These are phyloP conservation scores for Salix suchowensis DNA, from an alignment of 345 rosid species.

Conservation along the genomic window DNA sequence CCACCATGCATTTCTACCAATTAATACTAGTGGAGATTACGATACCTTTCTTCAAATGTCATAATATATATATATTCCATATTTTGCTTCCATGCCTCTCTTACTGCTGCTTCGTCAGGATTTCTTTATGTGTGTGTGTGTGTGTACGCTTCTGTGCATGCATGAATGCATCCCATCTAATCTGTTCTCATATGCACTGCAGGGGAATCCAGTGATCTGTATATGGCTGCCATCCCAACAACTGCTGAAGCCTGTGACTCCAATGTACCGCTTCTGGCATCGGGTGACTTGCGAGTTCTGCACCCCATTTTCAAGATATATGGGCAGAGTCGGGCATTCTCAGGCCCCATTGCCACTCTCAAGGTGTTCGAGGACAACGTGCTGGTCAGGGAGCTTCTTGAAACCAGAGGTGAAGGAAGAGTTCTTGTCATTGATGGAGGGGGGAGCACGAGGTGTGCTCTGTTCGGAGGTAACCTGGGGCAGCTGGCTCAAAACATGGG, in stretches of 20 bases:
- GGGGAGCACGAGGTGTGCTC: slow-evolving; percentile 80
- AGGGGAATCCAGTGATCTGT: not conserved
- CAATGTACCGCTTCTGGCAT: slow-evolving; percentile 48
- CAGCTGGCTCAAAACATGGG: slow-evolving; percentile 74
- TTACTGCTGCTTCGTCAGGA: too few species aligned
- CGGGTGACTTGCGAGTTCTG: slow-evolving; percentile 63
- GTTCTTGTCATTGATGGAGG: slow-evolving; percentile 86
- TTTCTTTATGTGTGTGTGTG: too few species aligned
- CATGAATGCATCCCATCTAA: too few species aligned
- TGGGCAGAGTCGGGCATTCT: slow-evolving; percentile 61
- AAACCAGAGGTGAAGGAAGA: slow-evolving; percentile 70
- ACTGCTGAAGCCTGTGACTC: slow-evolving; percentile 88
- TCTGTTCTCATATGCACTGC: too few species aligned
- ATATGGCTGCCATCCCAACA: slow-evolving; percentile 49
- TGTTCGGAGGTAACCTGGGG: slow-evolving; percentile 74
- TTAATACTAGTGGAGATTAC: too few species aligned
- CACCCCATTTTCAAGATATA: slow-evolving; percentile 68
- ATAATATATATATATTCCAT: too few species aligned
- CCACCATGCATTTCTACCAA: too few species aligned
- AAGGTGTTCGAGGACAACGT: slow-evolving; percentile 90
- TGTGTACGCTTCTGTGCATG: too few species aligned
- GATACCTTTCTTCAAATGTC: too few species aligned
- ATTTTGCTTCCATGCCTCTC: too few species aligned
- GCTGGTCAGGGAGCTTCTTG: slow-evolving; percentile 61
- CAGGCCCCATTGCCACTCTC: slow-evolving; percentile 68